Conservation (phyloP, 345 rosid genomes). For the Trapa bicornis region DNA sequence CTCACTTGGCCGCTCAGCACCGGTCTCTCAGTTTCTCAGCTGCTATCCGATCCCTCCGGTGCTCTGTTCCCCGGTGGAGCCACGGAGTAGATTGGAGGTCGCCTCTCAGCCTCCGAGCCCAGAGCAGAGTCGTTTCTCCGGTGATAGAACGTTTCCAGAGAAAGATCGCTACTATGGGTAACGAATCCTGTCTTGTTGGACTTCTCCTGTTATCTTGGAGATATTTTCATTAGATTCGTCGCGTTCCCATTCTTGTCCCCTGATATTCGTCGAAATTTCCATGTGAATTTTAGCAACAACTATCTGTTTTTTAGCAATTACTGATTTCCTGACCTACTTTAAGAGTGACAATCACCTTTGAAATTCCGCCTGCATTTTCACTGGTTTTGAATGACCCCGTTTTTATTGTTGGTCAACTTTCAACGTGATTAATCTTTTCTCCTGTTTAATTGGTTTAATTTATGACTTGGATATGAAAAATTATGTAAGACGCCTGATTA, state of each 20-base stretch:
- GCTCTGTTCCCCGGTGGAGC: slow-evolving; percentile 56
- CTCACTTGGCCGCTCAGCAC: slow-evolving; percentile 11
- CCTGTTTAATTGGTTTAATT: background rate
- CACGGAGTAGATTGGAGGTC: slow-evolving; percentile 61
- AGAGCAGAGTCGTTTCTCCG: slow-evolving; percentile 54
- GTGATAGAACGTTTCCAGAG: slow-evolving; percentile 49
- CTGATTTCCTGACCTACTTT: background rate
- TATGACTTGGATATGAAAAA: background rate
- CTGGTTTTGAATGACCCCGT: background rate
- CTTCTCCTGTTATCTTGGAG: background rate
- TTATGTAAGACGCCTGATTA: background rate
- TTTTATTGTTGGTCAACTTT: background rate
- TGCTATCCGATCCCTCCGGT: slow-evolving; percentile 34
- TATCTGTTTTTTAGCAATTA: no score
- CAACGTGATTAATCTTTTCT: background rate
- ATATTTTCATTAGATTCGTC: background rate
- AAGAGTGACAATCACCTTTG: background rate
- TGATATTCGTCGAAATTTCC: background rate
- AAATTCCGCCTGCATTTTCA: background rate
- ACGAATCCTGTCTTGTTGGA: background rate
- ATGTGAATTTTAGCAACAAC: no score
- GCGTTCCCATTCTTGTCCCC: background rate
- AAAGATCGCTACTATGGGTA: slow-evolving; percentile 27
- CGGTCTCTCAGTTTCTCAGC: slow-evolving; percentile 42
- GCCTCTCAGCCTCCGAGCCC: slow-evolving; percentile 46